Conservation (phyloP, 805 yeast genomes). For the Metschnikowia lochheadii region DNA sequence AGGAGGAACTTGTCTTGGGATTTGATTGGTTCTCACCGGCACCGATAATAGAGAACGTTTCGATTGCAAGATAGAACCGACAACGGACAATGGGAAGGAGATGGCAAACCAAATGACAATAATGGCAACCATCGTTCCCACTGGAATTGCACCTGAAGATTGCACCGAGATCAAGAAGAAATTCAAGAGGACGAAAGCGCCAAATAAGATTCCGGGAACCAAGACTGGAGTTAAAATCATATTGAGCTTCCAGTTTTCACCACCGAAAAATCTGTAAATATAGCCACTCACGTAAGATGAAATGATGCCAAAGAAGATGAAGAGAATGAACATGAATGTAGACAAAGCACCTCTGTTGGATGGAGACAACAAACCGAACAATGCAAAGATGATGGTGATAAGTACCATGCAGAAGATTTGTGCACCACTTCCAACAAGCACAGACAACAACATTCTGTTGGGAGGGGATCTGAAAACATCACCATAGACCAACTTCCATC, state of each 20-base stretch:
- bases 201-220: slow-evolving; percentile 77
- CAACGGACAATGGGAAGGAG: slow-evolving; percentile 77
- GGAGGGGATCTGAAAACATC: slow-evolving; percentile 88
- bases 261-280: slow-evolving; percentile 84
- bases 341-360: slow-evolving; percentile 91
- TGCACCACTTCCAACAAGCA: slow-evolving; percentile 81
- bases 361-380: slow-evolving; percentile 86
- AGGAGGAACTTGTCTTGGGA: slow-evolving; percentile 91
- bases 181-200: slow-evolving; percentile 64
- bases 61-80: slow-evolving; percentile 78
- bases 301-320: slow-evolving; percentile 72
- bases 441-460: slow-evolving; percentile 65
- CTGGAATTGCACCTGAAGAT: slow-evolving; percentile 93
- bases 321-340: slow-evolving; percentile 83
- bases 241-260: slow-evolving; percentile 86
- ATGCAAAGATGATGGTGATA: slow-evolving; percentile 73
- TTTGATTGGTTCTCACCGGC: slow-evolving; percentile 91
- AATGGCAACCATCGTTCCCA: slow-evolving; percentile 82
- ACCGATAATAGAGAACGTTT: slow-evolving; percentile 53
- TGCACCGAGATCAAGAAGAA: slow-evolving; percentile 72
- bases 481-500: slow-evolving; percentile 96
- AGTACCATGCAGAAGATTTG: slow-evolving; percentile 77
- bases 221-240: slow-evolving; percentile 76
- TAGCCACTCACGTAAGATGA: slow-evolving; percentile 88
- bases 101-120: slow-evolving; percentile 80